Base-by-base conservation (phyloP, 371 early-diverging fungal genomes). In the Catenaria anguillulae region DNA sequence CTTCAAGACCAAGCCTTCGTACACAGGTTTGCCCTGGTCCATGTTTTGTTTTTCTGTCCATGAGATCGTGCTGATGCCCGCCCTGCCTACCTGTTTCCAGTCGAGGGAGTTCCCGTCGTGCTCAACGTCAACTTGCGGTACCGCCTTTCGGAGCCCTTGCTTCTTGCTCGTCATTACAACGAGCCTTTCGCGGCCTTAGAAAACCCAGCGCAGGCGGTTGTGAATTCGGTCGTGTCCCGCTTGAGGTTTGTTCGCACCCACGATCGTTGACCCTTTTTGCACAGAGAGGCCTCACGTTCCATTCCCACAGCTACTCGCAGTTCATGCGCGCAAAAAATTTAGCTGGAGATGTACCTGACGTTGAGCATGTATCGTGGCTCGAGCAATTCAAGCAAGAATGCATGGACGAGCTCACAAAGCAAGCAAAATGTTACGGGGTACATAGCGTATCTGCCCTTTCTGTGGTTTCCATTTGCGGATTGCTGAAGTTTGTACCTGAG, bases 121-220 rank as follows among this genome's bases (percentile, higher is more conserved):
- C 56, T 71, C 56, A 52, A 64, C 62, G 64, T 71, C 55, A 71
- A 71, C 55, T 42, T 71, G 42, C 63, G 72, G 34, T 71, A 67
- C 66, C 60, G 65, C 23, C 63, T 71, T 12, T 60, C 62, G 17
- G 68, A 70, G 54, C 70, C 72, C 1, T 43, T 70, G n/a, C 55
- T 67, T 4, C 62, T 72, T 31, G 68, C 72, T 17, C 54, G 54
- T 2, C 65, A 67, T 63, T 72, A 72, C 66, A 65, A 72, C 21
- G 70, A 68, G 48, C 62, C 72, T 2, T 66, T 72, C 55, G 52
- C 40, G 60, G 72, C 72, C 10, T 66, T 72, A n/a, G 61, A 45
- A 8, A 72, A 70, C 56, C 72, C 72, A 0, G 69, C 72, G 23
- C 72, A 72, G 59, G 65, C 70, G 19, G 69, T 67, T 24, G 72